Percentiles rank a stretch among this genome's conserved stretches.
These are phyloP conservation scores for Martiniozyma asiatica DNA, from an alignment of 1,139 yeast species.

Conservation along the genomic window DNA sequence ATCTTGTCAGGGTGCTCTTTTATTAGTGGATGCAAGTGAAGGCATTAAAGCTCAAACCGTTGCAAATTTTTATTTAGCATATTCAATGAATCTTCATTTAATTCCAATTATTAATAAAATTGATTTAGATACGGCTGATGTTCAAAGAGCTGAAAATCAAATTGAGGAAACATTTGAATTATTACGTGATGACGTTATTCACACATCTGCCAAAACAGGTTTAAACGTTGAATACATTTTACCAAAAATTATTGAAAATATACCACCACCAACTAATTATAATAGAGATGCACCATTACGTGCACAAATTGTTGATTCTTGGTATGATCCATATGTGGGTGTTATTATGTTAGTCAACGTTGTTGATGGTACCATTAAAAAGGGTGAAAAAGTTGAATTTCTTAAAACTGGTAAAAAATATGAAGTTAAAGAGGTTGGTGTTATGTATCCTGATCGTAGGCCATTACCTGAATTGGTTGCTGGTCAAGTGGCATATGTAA, in stretches of 20 bases:
- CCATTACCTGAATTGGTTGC: conserved; percentile 55
- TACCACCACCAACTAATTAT: conserved; percentile 39
- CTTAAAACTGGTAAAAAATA: conserved; percentile 68
- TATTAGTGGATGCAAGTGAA: conserved; percentile 88
- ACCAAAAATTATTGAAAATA: conserved; percentile 67
- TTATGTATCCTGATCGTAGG: conserved; percentile 82
- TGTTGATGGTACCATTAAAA: conserved; percentile 67
- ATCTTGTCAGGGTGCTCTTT: conserved; percentile 87
- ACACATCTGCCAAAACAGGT: conserved; percentile 91
- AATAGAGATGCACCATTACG: conserved; percentile 44
- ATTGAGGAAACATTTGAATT: conserved; percentile 76
- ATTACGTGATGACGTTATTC: conserved; percentile 59
- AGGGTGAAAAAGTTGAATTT: conserved; percentile 65
- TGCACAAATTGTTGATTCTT: conserved; percentile 81
- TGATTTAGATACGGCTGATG: conserved; percentile 82
- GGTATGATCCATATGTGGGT: conserved; percentile 92
- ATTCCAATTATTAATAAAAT: conserved; percentile 88
- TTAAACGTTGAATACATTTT: conserved; percentile 60
- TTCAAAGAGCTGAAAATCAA: conserved; percentile 70
- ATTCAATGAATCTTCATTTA: conserved; percentile 68
- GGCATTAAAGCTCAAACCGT: conserved; percentile 98
- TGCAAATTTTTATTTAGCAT: conserved; percentile 86
- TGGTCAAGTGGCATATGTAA: conserved; percentile 90
- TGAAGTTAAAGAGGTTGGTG: conserved; percentile 87
- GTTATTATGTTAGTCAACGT: conserved; percentile 81